These are phyloP conservation scores for Sicyos baderoa DNA, from an alignment of 306 rosid genomes.

Conservation along the genomic window DNA sequence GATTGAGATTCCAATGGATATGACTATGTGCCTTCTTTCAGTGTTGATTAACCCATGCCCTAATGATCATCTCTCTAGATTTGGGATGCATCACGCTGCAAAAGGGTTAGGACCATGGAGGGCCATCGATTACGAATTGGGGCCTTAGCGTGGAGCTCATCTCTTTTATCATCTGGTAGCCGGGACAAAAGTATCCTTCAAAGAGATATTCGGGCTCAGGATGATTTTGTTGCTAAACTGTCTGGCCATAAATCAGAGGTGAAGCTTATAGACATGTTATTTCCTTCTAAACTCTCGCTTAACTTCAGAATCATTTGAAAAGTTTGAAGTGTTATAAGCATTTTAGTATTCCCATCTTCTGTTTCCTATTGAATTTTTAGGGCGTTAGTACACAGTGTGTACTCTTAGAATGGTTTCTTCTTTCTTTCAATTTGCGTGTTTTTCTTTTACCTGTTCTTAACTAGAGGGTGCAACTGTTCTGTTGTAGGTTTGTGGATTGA, in stretches of 20 bases:
- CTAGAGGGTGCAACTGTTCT: conserved; percentile 22
- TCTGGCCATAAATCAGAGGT: conserved; percentile 95
- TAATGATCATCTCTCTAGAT: conserved; percentile 41
- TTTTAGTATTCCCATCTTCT: neutral
- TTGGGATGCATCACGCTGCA: conserved; percentile 91
- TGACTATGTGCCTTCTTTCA: conserved; percentile 3
- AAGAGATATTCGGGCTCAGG: conserved; percentile 83
- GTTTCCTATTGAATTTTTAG: neutral
- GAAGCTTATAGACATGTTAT: conserved; percentile 12
- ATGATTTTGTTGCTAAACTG: conserved; percentile 76
- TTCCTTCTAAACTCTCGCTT: no score
- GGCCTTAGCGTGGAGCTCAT: conserved; percentile 76
- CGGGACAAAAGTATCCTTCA: conserved; percentile 83
- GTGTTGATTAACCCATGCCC: conserved; percentile 19
- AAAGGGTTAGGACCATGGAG: conserved; percentile 32
- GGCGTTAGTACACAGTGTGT: neutral
- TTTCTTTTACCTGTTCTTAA: neutral
- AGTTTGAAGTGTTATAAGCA: neutral
- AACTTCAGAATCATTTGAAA: neutral
- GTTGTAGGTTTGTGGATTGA: conserved; percentile 87
- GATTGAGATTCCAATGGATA: conserved; percentile 8
- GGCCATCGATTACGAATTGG: conserved; percentile 23
- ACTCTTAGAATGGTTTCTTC: neutral
- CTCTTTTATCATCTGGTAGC: conserved; percentile 77
- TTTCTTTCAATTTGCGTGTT: neutral